Base-by-base conservation (phyloP, 192 early-diverging fungal species). In the Rhizophagus sp. region DNA sequence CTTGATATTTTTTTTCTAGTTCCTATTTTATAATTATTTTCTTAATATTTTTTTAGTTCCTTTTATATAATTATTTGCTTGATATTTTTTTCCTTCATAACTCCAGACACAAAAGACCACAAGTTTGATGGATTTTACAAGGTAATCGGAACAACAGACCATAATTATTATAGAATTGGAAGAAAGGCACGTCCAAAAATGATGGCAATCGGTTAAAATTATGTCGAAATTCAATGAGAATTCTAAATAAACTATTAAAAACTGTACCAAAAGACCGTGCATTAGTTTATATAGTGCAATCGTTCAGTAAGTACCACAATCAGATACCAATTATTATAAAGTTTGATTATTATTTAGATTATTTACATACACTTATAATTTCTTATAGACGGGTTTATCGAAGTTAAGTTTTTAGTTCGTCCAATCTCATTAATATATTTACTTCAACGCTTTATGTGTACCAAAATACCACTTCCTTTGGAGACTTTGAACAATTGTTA, bases 231-330 rank as follows among this genome's bases (percentile, higher is more conserved):
- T 1, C 36, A n/a, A 72, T 72, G 70, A 72, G 70, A 47, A 72
- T 22, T 17, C 22, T 47, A 41, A 72, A 72, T 19, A 41, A 39
- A 72, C n/a, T 72, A 17, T 47, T 72, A 47, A n/a, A n/a, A 72
- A 47, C 27, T n/a, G 36, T 72, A 47, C 36, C 36, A 33, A 17
- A 47, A 34, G 8, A 72, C 9, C 39, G n/a, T 41, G 36, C 70
- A 72, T 39, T 1, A 11, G 15, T 72, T 12, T 72, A 72, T 41
- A 10, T 72, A 47, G 70, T 72, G 15, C 70, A 72, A 34, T 72
- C 70, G 9, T 44, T 74, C 52, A 74, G 73, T 74, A 74, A 74
- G 50, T 74, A 74, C 61, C 25, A 12, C 49, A 52, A 74, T 74
- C 24, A 74, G 73, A 74, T 61, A 8, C 24, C 25, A 52, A 10